Conservation (phyloP, 192 early-diverging fungal genomes). For the Rhizoclosmatium globosum region DNA sequence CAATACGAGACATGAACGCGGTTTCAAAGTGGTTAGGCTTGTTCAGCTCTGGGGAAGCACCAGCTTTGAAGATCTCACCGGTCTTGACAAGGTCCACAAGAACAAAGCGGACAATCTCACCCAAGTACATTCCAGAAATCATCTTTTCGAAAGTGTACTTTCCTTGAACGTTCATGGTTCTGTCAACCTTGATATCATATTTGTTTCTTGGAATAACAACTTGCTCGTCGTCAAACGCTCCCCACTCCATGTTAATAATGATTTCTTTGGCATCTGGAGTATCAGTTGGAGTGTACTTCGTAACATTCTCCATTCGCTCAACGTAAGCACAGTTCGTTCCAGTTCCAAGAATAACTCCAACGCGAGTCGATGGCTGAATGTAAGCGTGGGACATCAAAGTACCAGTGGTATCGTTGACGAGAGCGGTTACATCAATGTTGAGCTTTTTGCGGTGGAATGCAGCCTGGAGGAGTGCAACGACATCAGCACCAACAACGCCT, state of each 20-base stretch:
- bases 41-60: slow-evolving; percentile 70
- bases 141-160: slow-evolving; percentile 96
- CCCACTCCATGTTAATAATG: slow-evolving; percentile 97
- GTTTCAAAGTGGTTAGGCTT: slow-evolving; percentile 77
- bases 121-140: slow-evolving; percentile 93
- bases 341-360: slow-evolving; percentile 91
- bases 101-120: slow-evolving; percentile 85
- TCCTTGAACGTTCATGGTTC: slow-evolving; percentile 76
- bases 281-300: slow-evolving; percentile 74
- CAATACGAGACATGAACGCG: slow-evolving; percentile 63
- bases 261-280: slow-evolving; percentile 66
- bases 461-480: slow-evolving; percentile 82
- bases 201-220: slow-evolving; percentile 82
- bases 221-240: slow-evolving; percentile 78
- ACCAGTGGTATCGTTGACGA: slow-evolving; percentile 97
- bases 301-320: slow-evolving; percentile 76
- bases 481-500: slow-evolving; percentile 83
- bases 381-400: slow-evolving; percentile 92
- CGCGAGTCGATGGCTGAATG: slow-evolving; percentile 78
- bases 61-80: slow-evolving; percentile 76
- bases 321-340: slow-evolving; percentile 95
- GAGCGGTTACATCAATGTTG: slow-evolving; percentile 80
- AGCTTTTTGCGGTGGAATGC: slow-evolving; percentile 76
- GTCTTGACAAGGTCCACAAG: slow-evolving; percentile 83
- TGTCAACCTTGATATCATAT: slow-evolving; percentile 86